Percentiles rank a stretch among this genome's conserved stretches.
phyloP scores from a whole-genome alignment of 1,139 yeast species.

The Suhomyces yuchorum region DNA sequence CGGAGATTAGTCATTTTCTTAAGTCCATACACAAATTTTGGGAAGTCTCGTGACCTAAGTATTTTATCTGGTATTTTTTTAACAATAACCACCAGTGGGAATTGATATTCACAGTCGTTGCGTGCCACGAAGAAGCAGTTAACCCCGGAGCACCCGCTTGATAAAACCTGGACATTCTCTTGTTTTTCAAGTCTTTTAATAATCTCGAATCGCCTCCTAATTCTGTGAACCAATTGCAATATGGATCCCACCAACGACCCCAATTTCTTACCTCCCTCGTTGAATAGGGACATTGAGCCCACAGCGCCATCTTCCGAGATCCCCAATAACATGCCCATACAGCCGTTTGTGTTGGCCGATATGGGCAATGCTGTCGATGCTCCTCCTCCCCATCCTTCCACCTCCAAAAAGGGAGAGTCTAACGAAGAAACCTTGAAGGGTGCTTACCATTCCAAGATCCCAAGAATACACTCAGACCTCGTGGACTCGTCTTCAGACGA shows the following conservation, averaged over 20 bases:
- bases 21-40: neutral
- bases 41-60: slow-evolving; percentile 5
- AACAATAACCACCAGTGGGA: neutral
- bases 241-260: slow-evolving; percentile 88
- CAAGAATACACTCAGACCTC: slow-evolving; percentile 45
- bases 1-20: slow-evolving; percentile 3
- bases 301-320: slow-evolving; percentile 73
- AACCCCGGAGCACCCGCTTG: neutral
- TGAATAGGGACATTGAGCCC: slow-evolving; percentile 60
- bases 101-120: neutral
- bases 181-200: neutral
- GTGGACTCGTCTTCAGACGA: slow-evolving; percentile 37
- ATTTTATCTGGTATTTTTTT: neutral
- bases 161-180: neutral
- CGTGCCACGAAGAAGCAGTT: neutral
- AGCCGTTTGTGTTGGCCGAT: slow-evolving; percentile 76
- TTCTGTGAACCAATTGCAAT: neutral
- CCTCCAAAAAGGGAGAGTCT: slow-evolving; percentile 15
- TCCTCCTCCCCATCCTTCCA: slow-evolving; percentile 61
- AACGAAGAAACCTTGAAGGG: slow-evolving; percentile 18
- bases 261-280: slow-evolving; percentile 71
- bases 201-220: neutral
- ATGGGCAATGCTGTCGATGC: slow-evolving; percentile 70
- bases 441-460: slow-evolving; percentile 39
- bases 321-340: slow-evolving; percentile 75